phyloP scores from a whole-genome alignment of 208 protist genomes.

The Crithidia expoeki region DNA sequence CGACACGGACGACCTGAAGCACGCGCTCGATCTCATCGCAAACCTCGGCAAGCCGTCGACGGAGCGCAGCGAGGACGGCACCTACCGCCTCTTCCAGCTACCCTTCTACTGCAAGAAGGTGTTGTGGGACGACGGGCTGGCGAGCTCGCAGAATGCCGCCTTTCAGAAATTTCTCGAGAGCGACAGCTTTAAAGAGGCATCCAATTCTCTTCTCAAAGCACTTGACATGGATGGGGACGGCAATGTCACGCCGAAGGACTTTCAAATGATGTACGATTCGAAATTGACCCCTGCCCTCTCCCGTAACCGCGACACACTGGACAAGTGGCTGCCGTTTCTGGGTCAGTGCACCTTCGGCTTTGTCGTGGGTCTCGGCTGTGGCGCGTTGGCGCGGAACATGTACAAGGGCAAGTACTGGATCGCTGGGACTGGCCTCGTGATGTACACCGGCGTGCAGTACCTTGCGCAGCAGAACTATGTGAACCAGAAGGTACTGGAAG shows the following conservation, averaged over 20 bases:
- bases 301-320: slow-evolving; percentile 34
- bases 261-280: slow-evolving; percentile 70
- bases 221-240: slow-evolving; percentile 73
- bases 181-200: slow-evolving; percentile 37
- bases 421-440: slow-evolving; percentile 30
- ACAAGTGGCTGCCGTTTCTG: slow-evolving; percentile 53
- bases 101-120: slow-evolving; percentile 51
- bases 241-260: slow-evolving; percentile 63
- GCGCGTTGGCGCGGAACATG: slow-evolving; percentile 40
- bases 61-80: slow-evolving; percentile 27
- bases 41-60: slow-evolving; percentile 41
- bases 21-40: slow-evolving; percentile 48
- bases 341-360: slow-evolving; percentile 61
- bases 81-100: slow-evolving; percentile 46
- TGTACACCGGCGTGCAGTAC: slow-evolving; percentile 63
- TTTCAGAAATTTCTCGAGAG: slow-evolving; percentile 48
- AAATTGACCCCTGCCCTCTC: slow-evolving; percentile 39
- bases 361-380: slow-evolving; percentile 39
- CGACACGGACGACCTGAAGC: slow-evolving; percentile 64
- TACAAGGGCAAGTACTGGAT: slow-evolving; percentile 56
- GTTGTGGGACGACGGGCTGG: slow-evolving; percentile 41
- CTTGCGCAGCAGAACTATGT: slow-evolving; percentile 68
- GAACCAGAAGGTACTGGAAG: slow-evolving; percentile 48
- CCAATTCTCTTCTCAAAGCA: slow-evolving; percentile 34
- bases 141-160: slow-evolving; percentile 32